Evolutionary conservation across 2,329 filamentous ascomycete species (phyloP).

Genomic region (Beauveria varroae): DNA sequence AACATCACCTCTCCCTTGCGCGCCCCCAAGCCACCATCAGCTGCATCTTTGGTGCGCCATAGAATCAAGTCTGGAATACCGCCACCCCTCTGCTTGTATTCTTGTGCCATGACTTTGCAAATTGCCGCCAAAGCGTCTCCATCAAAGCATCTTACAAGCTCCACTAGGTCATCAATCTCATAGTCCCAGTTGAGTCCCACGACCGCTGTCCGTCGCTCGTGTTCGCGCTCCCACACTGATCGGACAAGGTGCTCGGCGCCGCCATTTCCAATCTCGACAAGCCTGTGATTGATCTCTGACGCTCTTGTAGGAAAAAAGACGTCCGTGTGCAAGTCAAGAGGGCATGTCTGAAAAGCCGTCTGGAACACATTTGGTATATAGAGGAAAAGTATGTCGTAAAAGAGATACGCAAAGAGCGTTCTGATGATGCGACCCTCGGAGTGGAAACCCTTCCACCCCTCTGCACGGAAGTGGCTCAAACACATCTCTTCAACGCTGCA

Average conservation of each 20-base stretch:
- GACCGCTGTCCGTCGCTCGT: conserved; percentile 70
- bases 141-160: conserved; percentile 71
- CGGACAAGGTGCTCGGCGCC: conserved; percentile 59
- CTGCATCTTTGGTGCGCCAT: conserved; percentile 50
- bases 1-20: conserved; percentile 61
- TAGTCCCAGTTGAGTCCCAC: conserved; percentile 91
- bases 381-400: conserved; percentile 86
- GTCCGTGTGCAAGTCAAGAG: conserved; percentile 86
- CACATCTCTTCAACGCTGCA: conserved; percentile 94
- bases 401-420: conserved; percentile 86
- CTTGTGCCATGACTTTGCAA: conserved; percentile 92
- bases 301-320: conserved; percentile 81
- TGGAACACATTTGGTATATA: conserved; percentile 97
- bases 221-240: conserved; percentile 60
- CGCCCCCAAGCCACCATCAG: conserved; percentile 17
- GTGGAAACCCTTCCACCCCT: conserved; percentile 93
- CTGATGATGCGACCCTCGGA: conserved; percentile 84
- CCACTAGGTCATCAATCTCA: conserved; percentile 66
- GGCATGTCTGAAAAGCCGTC: conserved; percentile 89
- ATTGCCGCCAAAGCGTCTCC: conserved; percentile 74
- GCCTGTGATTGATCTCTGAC: conserved; percentile 79
- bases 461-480: conserved; percentile 70
- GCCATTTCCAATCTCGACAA: conserved; percentile 84
- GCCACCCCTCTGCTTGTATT: conserved; percentile 78
- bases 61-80: conserved; percentile 90